phyloP scores from a whole-genome alignment of 2,329 filamentous ascomycete species.

The Fusarium poae region DNA sequence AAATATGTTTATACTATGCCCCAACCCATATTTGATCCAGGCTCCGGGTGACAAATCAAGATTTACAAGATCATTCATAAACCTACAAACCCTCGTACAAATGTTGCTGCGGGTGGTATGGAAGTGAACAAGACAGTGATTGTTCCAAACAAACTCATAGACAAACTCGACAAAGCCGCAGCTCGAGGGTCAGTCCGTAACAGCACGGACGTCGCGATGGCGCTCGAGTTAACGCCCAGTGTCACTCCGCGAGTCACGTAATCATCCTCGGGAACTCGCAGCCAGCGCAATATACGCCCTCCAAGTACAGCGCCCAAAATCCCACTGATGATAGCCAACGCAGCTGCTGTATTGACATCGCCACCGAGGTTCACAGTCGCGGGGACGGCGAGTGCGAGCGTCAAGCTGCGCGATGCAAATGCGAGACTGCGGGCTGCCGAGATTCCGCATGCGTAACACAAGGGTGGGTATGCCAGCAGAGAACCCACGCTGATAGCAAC shows the following conservation, averaged over 20 bases:
- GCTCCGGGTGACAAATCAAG: neutral
- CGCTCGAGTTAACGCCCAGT: conserved; percentile 71
- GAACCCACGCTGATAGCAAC: conserved; percentile 64
- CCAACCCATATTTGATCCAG: neutral
- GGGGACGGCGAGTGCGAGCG: conserved; percentile 70
- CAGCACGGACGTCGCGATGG: conserved; percentile 69
- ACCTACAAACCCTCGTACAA: conserved; percentile 63
- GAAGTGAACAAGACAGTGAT: conserved; percentile 70
- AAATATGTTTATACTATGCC: neutral
- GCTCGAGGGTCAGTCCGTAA: conserved; percentile 69
- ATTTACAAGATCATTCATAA: conserved; percentile 48
- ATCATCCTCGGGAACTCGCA: conserved; percentile 71
- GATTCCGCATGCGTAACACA: conserved; percentile 69
- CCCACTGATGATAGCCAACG: conserved; percentile 70
- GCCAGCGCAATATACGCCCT: conserved; percentile 59
- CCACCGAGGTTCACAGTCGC: conserved; percentile 69
- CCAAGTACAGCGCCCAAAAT: conserved; percentile 71
- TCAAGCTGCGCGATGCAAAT: conserved; percentile 69
- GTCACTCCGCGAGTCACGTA: conserved; percentile 74
- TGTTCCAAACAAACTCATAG: conserved; percentile 72
- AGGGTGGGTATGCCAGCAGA: conserved; percentile 68
- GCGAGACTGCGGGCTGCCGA: conserved; percentile 64
- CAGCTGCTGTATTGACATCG: conserved; percentile 67
- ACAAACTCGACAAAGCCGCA: conserved; percentile 69
- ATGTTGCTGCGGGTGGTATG: conserved; percentile 64